Conservation (phyloP, 2,329 filamentous ascomycete species). For the Penicillium sp. region DNA sequence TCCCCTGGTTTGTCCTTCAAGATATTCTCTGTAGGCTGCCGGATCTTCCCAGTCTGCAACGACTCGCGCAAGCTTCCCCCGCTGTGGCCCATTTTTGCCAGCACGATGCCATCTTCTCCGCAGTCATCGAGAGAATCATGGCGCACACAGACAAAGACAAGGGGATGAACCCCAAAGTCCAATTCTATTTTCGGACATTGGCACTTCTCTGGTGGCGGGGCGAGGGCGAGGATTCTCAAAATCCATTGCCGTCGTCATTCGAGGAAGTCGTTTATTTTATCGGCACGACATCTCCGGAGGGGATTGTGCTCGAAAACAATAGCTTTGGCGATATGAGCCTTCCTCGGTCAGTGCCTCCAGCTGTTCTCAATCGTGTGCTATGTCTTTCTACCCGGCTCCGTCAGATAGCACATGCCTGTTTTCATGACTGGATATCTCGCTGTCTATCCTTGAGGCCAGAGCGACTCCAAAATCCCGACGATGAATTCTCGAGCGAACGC, state of each 20-base stretch:
- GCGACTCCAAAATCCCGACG: neutral
- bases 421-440: neutral
- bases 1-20: neutral
- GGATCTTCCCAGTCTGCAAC: neutral
- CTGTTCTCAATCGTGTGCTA: neutral
- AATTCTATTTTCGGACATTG: neutral
- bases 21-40: neutral
- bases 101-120: neutral
- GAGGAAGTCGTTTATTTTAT: neutral
- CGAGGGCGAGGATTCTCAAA: neutral
- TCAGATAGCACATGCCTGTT: neutral
- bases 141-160: neutral
- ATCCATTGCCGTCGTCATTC: neutral
- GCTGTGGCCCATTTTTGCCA: neutral
- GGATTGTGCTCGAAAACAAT: neutral
- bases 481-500: neutral
- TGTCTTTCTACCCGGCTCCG: neutral
- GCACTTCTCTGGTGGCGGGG: neutral
- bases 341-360: neutral
- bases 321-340: neutral
- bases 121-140: neutral
- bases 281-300: neutral
- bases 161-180: neutral
- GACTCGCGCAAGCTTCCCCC: neutral
- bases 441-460: neutral